A percentile compares a stretch with the other conserved stretches of the same genome.
Evolutionary conservation across 2,329 filamentous ascomycete genomes (phyloP).

Genomic region (Fusarium torreyae): DNA sequence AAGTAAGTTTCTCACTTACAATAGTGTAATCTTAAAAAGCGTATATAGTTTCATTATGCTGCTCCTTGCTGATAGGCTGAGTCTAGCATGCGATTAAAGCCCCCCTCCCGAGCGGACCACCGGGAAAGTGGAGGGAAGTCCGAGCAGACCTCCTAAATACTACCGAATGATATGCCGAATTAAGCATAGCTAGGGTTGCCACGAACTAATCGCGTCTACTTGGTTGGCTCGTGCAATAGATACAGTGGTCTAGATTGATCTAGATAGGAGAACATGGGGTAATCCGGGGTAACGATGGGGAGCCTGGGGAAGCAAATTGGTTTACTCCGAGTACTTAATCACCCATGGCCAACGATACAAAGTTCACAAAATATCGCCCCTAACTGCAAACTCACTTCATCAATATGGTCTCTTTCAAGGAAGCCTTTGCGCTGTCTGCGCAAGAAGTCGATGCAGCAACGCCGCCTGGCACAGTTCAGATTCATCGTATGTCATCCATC

Average conservation of each 20-base stretch:
- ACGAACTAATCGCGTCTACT: not conserved
- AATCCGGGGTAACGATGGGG: conserved; percentile 34
- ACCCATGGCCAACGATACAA: not conserved
- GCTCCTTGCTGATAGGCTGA: too few relatives aligned
- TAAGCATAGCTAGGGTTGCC: not conserved
- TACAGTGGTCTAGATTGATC: conserved; percentile 9
- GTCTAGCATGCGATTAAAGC: too few relatives aligned
- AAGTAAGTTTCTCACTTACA: too few relatives aligned
- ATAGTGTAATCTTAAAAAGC: too few relatives aligned
- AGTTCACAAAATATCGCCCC: not conserved
- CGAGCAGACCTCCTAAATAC: conserved; percentile 3
- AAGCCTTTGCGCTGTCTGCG: conserved; percentile 20
- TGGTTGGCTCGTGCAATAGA: conserved; percentile 7
- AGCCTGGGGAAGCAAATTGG: not conserved
- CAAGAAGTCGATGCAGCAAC: conserved; percentile 29
- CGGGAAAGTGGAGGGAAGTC: conserved; percentile 23
- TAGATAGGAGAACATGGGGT: conserved; percentile 3
- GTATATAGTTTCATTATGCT: too few relatives aligned
- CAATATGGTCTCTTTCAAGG: conserved; percentile 26
- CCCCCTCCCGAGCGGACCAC: conserved; percentile 29
- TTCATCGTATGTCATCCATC: conserved; percentile 9
- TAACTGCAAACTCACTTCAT: not conserved
- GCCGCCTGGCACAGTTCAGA: conserved; percentile 31
- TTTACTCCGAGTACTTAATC: conserved; percentile 15
- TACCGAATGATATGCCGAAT: not conserved